Conservation (phyloP, 176 grass and related monocot species). For the Musa schizocarpa region DNA sequence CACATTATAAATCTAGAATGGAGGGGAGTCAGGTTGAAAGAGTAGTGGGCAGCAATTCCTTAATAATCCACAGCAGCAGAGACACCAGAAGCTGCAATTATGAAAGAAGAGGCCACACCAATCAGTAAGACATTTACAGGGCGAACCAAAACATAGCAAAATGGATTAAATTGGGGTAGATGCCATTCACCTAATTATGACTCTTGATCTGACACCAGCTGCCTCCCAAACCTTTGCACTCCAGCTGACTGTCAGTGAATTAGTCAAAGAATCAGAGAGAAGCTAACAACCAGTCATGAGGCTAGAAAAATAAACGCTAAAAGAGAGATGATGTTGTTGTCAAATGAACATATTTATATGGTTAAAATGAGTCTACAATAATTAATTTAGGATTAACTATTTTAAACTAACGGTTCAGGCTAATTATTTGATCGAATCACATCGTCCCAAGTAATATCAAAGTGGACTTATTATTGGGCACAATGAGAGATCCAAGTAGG, state of each 20-base stretch:
- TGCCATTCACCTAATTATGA: neutral
- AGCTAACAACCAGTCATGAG: neutral
- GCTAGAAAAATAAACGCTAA: neutral
- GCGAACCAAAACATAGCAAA: neutral
- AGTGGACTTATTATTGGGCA: too few species aligned
- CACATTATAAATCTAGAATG: neutral
- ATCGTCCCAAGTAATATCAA: too few species aligned
- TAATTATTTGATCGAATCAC: too few species aligned
- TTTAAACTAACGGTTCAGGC: too few species aligned
- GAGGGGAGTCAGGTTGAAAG: conserved; percentile 18
- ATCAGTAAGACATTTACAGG: neutral
- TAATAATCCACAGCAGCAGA: conserved; percentile 38
- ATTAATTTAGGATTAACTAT: neutral
- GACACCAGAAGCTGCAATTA: conserved; percentile 32
- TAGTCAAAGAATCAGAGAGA: neutral
- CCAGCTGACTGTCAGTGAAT: neutral
- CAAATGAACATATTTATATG: neutral
- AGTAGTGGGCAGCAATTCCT: conserved; percentile 29
- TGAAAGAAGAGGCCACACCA: neutral
- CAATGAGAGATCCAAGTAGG: too few species aligned
- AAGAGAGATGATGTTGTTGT: neutral
- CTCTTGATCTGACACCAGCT: neutral
- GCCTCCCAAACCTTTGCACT: neutral
- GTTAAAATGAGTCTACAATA: neutral
- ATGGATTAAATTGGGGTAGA: neutral